Conservation (phyloP, 495 filamentous ascomycete species). For the Neurospora sp. region DNA sequence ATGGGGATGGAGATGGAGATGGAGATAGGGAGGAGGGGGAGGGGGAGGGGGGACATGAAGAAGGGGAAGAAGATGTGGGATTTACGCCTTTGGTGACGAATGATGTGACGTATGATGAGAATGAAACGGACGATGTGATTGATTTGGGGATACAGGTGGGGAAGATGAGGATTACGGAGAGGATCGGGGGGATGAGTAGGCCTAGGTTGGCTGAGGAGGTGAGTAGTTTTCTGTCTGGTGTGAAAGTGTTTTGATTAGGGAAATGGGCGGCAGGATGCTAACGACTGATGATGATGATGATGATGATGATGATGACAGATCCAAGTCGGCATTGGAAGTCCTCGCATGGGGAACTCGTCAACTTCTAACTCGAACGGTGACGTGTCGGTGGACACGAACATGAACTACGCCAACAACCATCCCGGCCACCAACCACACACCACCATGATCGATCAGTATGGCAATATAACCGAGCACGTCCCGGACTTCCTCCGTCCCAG, state of each 20-base stretch:
- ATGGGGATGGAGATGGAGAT: not conserved
- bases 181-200: constrained; percentile 51
- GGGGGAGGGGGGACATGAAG: constrained; percentile 34
- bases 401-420: not conserved
- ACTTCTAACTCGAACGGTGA: no score
- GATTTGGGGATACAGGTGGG: constrained; percentile 64
- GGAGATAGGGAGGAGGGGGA: constrained; percentile 21
- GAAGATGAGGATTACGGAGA: constrained; percentile 61
- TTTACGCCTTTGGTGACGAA: constrained; percentile 44
- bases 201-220: constrained; percentile 61
- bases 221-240: constrained; percentile 6
- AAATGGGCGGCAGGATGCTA: not conserved
- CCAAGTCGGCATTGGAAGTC: constrained; percentile 13
- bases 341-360: not conserved
- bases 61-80: constrained; percentile 41
- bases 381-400: not conserved
- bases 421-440: not conserved
- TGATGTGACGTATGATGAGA: constrained; percentile 56
- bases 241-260: not conserved
- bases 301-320: constrained; percentile 8
- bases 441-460: not conserved
- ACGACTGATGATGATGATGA: not conserved
- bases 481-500: constrained; percentile 42
- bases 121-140: constrained; percentile 48
- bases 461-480: constrained; percentile 3